phyloP scores from a whole-genome alignment of 2,329 filamentous ascomycete species.

The Aspergillus clavatus region DNA sequence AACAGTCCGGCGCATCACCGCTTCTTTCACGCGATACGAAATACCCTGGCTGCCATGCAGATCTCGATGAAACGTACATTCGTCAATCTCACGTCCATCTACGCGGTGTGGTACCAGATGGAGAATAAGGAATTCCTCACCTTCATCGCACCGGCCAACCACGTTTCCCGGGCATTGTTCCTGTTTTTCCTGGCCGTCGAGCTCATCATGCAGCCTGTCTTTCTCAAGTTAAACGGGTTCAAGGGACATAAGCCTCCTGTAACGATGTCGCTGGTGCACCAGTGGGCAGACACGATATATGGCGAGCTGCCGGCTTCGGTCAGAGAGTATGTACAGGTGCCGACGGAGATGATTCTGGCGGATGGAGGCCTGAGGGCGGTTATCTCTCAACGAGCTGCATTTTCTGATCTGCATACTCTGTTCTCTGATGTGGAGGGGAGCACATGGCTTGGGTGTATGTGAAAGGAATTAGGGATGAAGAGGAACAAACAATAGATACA shows the following conservation, averaged over 20 bases:
- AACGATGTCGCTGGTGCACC: conserved; percentile 23
- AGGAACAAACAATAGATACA: too few species aligned
- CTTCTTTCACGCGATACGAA: conserved; percentile 19
- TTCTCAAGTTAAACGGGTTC: conserved; percentile 3
- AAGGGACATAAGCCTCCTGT: conserved; percentile 2
- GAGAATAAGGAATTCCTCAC: conserved; percentile 39
- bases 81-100: conserved; percentile 39
- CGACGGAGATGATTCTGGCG: conserved; percentile 4
- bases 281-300: conserved; percentile 39
- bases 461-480: background rate
- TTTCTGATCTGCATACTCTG: background rate
- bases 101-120: conserved; percentile 39
- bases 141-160: conserved; percentile 43
- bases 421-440: background rate
- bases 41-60: conserved; percentile 16
- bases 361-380: background rate
- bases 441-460: background rate
- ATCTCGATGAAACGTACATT: conserved; percentile 29
- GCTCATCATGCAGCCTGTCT: conserved; percentile 35
- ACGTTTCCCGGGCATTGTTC: conserved; percentile 41
- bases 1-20: conserved; percentile 28
- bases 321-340: conserved; percentile 32
- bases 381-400: background rate
- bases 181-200: conserved; percentile 47
- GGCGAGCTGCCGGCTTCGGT: conserved; percentile 29